Conservation (phyloP, 768 basidiomycete genomes). For the Brasilioporus rufonigricans region DNA sequence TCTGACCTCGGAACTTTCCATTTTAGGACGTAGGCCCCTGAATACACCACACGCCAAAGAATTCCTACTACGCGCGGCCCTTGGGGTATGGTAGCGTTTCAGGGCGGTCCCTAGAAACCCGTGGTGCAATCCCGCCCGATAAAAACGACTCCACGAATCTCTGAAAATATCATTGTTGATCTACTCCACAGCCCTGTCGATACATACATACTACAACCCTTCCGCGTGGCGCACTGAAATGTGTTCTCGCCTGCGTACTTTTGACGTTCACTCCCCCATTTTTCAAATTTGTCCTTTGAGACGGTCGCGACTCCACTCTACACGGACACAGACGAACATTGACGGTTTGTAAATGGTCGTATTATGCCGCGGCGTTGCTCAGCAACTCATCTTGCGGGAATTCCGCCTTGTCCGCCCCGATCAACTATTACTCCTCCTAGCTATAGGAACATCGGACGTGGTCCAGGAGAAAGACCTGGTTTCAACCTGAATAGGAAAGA, state of each 20-base stretch:
- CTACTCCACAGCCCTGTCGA: neutral
- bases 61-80: neutral
- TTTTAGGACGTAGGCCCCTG: neutral
- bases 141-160: neutral
- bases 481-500: neutral
- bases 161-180: neutral
- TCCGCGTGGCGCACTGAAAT: neutral
- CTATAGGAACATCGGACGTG: neutral
- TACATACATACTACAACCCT: neutral
- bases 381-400: neutral
- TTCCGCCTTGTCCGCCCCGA: neutral
- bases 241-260: neutral
- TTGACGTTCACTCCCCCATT: neutral
- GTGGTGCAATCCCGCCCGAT: neutral
- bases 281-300: neutral
- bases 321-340: neutral
- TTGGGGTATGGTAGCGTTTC: neutral
- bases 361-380: neutral
- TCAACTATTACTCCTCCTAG: neutral
- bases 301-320: neutral
- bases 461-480: neutral
- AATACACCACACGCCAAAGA: neutral
- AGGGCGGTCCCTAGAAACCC: neutral
- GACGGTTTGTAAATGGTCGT: too few relatives aligned
- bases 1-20: constrained; percentile 19